Evolutionary conservation across 768 basidiomycete species (phyloP).

Genomic region (Chalciporus sphaerocephalus): DNA sequence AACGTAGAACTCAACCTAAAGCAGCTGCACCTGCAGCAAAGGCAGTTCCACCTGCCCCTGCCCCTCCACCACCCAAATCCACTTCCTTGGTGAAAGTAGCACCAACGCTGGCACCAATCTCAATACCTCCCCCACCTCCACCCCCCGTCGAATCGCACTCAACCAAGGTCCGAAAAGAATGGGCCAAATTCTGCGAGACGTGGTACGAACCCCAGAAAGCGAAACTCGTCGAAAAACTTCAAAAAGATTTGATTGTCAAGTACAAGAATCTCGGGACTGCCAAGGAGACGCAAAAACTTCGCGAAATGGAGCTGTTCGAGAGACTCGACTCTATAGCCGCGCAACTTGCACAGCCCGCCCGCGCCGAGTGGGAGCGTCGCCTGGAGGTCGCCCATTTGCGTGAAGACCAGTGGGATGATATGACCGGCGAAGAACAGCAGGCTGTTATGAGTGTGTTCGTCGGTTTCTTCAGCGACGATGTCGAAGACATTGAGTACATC

Average conservation of each 20-base stretch:
- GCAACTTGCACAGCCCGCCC: conserved; percentile 29
- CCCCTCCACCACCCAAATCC: conserved; percentile 14
- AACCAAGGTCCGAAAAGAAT: conserved; percentile 29
- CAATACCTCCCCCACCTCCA: conserved; percentile 13
- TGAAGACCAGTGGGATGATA: conserved; percentile 31
- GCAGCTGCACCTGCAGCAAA: conserved; percentile 10
- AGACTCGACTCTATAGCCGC: conserved; percentile 18
- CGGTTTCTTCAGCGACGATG: conserved; percentile 27
- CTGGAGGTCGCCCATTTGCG: conserved; percentile 26
- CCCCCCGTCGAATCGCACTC: conserved; percentile 20
- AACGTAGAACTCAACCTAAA: conserved; percentile 21
- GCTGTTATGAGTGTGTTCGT: conserved; percentile 28
- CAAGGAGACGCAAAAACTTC: conserved; percentile 27
- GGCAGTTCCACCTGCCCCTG: conserved; percentile 9
- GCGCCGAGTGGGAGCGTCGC: conserved; percentile 33
- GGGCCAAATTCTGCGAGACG: conserved; percentile 23
- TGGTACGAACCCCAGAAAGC: conserved; percentile 32
- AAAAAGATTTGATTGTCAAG: conserved; percentile 27
- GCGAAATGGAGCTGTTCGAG: conserved; percentile 28
- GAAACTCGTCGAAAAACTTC: conserved; percentile 28
- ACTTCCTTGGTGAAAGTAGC: conserved; percentile 8
- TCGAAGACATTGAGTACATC: conserved; percentile 18
- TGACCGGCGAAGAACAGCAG: conserved; percentile 31
- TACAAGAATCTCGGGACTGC: conserved; percentile 27
- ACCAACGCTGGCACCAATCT: not conserved